Evolutionary conservation across 129 eudicot species (phyloP).

Genomic region (Sambucus nigra): DNA sequence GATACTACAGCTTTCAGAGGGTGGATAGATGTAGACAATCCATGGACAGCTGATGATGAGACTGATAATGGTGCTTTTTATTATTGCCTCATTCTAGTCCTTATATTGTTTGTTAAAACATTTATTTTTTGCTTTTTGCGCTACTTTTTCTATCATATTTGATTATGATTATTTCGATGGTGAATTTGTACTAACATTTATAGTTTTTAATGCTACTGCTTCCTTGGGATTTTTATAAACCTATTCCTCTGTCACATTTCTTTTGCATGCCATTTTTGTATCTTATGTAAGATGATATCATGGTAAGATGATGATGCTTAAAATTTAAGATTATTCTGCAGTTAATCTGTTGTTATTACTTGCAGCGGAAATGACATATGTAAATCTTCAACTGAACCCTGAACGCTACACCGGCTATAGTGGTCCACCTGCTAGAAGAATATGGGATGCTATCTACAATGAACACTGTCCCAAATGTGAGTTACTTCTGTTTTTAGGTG

Average conservation of each 20-base stretch:
- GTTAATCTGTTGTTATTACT: conserved; percentile 1
- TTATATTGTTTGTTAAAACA: background rate
- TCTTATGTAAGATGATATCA: background rate
- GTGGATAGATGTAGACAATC: conserved; percentile 38
- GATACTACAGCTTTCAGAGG: conserved; percentile 41
- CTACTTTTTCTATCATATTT: background rate
- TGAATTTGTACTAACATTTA: background rate
- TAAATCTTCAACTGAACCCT: conserved; percentile 43
- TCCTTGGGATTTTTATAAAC: background rate
- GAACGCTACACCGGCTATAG: conserved; percentile 49
- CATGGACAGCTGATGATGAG: conserved; percentile 50
- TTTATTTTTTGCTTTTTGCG: background rate
- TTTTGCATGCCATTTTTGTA: background rate
- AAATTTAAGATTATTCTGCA: background rate
- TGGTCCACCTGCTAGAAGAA: conserved; percentile 46
- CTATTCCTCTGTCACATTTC: background rate
- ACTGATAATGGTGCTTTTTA: conserved; percentile 32
- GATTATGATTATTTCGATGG: background rate
- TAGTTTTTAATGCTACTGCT: background rate
- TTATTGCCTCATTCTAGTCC: background rate
- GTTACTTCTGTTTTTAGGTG: conserved; percentile 9
- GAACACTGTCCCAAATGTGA: conserved; percentile 43
- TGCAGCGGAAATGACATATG: conserved; percentile 47
- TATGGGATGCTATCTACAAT: conserved; percentile 44
- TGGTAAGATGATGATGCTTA: background rate